phyloP scores from a whole-genome alignment of 306 rosid species.

The Castanea sativa region DNA sequence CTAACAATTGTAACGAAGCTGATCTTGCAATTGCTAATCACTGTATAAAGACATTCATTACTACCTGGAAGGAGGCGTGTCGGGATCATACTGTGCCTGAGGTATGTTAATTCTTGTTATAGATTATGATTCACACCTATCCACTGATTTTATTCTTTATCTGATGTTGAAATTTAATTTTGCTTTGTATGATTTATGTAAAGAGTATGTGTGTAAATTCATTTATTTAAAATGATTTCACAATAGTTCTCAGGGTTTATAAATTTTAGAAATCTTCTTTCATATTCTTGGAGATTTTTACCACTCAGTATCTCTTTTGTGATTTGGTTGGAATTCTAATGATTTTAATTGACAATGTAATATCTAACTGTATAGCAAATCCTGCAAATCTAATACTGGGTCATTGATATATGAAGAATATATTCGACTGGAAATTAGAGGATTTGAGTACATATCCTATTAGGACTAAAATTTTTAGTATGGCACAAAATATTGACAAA shows the following conservation, averaged over 20 bases:
- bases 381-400: not conserved
- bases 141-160: not conserved
- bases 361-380: not conserved
- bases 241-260: not conserved
- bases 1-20: not conserved
- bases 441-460: too few relatives aligned
- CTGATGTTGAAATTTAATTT: not conserved
- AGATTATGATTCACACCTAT: not conserved
- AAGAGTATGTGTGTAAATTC: not conserved
- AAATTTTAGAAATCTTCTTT: too few relatives aligned
- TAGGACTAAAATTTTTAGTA: too few relatives aligned
- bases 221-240: not conserved
- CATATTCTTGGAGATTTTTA: too few relatives aligned
- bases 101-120: slow-evolving; percentile 44
- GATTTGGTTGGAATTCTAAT: too few relatives aligned
- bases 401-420: not conserved
- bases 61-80: slow-evolving; percentile 87
- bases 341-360: not conserved
- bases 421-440: too few relatives aligned
- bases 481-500: too few relatives aligned
- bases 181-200: not conserved
- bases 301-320: too few relatives aligned
- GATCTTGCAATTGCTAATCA: slow-evolving; percentile 40
- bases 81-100: slow-evolving; percentile 32
- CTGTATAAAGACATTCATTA: slow-evolving; percentile 56